A percentile compares a stretch with the other conserved stretches of the same genome.
phyloP scores from a whole-genome alignment of 768 basidiomycete genomes.

The Lentinus brumalis region DNA sequence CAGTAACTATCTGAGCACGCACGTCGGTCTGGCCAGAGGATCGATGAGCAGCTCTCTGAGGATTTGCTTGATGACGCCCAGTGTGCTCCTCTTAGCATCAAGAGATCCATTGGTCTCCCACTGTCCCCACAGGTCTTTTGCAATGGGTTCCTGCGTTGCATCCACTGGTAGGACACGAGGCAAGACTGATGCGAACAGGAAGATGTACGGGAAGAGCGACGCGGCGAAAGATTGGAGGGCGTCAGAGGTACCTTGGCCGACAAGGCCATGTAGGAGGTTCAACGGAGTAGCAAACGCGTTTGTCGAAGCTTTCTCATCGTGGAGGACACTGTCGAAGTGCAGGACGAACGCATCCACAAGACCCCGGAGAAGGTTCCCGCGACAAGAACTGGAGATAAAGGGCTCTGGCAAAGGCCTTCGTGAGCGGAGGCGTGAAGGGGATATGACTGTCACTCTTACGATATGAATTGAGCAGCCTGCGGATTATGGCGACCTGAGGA shows the following conservation, averaged over 20 bases:
- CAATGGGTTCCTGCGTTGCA: constrained; percentile 15
- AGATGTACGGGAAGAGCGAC: constrained; percentile 45
- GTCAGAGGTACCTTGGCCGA: not conserved
- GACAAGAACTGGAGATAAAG: constrained; percentile 35
- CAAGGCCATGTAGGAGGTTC: constrained; percentile 34
- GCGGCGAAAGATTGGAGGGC: constrained; percentile 3
- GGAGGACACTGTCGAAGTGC: constrained; percentile 37
- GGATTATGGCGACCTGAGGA: constrained; percentile 36
- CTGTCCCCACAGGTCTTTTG: constrained; percentile 34
- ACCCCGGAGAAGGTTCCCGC: constrained; percentile 33
- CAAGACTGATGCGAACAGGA: constrained; percentile 50
- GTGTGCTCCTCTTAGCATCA: constrained; percentile 29
- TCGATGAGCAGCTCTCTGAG: constrained; percentile 47
- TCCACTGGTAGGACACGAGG: constrained; percentile 36
- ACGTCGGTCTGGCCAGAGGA: constrained; percentile 35
- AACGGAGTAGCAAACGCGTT: constrained; percentile 33
- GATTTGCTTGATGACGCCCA: constrained; percentile 41
- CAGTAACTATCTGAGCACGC: constrained; percentile 6
- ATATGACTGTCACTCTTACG: constrained; percentile 35
- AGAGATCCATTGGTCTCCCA: constrained; percentile 28
- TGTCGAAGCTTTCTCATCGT: constrained; percentile 28
- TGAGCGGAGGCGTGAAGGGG: not conserved
- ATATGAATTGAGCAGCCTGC: constrained; percentile 42
- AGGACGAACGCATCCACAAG: constrained; percentile 39
- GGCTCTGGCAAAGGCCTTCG: constrained; percentile 18